Evolutionary conservation across 257 asterid species (phyloP).

Genomic region (Dorcoceras hygrometricum): DNA sequence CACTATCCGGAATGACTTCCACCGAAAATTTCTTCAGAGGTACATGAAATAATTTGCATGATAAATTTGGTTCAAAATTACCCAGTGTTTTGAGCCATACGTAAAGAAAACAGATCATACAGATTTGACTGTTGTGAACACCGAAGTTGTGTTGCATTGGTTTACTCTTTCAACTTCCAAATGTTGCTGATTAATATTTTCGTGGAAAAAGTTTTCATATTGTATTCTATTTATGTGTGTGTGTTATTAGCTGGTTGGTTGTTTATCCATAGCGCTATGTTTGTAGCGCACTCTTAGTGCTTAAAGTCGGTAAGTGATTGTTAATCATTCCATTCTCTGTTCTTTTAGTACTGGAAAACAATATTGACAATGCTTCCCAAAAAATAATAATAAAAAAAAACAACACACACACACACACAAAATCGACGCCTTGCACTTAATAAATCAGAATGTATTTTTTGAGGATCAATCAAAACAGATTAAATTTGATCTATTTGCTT

Average conservation of each 20-base stretch:
- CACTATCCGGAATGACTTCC: conserved; percentile 90
- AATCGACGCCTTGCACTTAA: too few relatives aligned
- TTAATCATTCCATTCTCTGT: background rate
- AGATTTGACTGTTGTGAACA: background rate
- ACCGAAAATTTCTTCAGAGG: conserved; percentile 68
- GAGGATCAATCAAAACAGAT: too few relatives aligned
- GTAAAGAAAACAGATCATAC: background rate
- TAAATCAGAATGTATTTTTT: too few relatives aligned
- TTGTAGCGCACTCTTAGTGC: background rate
- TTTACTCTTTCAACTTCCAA: conserved; percentile 12
- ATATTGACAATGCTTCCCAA: too few relatives aligned
- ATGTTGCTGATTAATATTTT: conserved; percentile 11
- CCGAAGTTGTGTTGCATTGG: background rate
- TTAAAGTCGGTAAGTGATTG: too few relatives aligned
- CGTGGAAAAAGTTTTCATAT: background rate
- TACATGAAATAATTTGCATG: conserved; percentile 49
- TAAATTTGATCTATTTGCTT: too few relatives aligned
- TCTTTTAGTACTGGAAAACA: too few relatives aligned
- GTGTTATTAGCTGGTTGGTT: background rate
- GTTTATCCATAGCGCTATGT: background rate
- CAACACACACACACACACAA: too few relatives aligned
- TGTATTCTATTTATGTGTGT: conserved; percentile 17
- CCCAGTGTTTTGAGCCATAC: background rate
- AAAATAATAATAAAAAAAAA: too few relatives aligned
- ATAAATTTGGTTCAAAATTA: background rate